Base-by-base conservation (phyloP, 2,329 filamentous ascomycete genomes). In the Xylaria sp. region DNA sequence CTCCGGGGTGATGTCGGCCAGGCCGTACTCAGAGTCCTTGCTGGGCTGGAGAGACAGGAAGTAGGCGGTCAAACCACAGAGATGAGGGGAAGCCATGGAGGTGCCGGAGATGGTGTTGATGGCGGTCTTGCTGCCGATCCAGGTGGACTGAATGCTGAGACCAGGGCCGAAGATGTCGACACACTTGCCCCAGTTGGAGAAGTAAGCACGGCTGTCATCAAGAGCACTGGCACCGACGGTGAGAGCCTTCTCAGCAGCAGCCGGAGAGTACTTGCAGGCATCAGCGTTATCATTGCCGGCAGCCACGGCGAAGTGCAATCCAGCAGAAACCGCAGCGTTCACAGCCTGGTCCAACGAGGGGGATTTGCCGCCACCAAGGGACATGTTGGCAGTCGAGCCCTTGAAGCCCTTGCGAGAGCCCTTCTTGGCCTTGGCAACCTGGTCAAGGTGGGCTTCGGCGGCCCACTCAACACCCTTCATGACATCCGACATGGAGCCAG, bases 141-240 rank as follows among this genome's bases (percentile, higher is more conserved):
- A 99, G 74, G 94, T 97, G 63, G 94, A 99, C 68, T 91, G 85
- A 69, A 99, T 96, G 87, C 92, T 96, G 69, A 97, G 84, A 71
- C 94, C 94, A 57, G 94, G 94, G 61, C 92, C 94, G 70, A 99
- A 99, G 83, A 99, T 96, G 78, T 99, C 94, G 74, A 93, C 96
- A 85, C 94, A 99, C 84, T 93, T 94, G 76, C 94, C 94, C 76
- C 88, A 97, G 90, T 99, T 99, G 86, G 95, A 99, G 87, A 99
- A 99, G 86, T 97, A 99, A 63, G 94, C 94, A 78, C 94, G 93
- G 82, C 91, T 91, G 72, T 99, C 94, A 69, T 89, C 86, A 56
- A 99, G 85, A 66, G 91, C 94, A 42, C 92, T 96, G 64, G 94
- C 94, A 76, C 93, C 95, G 61, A 99, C 94, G 54, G 94, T 99